Evolutionary conservation across 176 grass and related monocot genomes (phyloP), one percentile per base, ranked within the genome.

Genomic region (Pontederia paniculata): DNA sequence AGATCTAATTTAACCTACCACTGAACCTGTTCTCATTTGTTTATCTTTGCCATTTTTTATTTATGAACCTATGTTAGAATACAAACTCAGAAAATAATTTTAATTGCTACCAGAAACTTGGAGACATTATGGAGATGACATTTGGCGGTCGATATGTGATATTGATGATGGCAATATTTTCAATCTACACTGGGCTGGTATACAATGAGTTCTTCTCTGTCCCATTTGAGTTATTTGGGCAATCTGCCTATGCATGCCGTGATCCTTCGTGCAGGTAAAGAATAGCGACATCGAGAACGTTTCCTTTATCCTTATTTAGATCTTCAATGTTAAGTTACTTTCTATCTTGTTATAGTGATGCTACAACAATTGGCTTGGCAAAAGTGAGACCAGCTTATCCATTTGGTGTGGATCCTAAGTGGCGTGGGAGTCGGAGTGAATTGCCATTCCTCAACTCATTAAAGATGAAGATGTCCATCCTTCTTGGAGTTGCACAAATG

Each of bases 141-240:
- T 98, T 88, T 79, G 93, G 93, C 56, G 86, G 86, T 12, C 86
- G 86, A 44, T 98, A 98, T 82, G 81, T 98, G 50, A 88, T 98
- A 70, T 0, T 98, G 37, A 87, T 98, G 93, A 98, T 98, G 93
- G 9, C 79, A 55, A 1, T 91, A 50, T 98, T 98, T 74, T 98
- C 93, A 63, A 91, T 98, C 20, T 98, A 98, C 76, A 88, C 80
- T 23, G 86, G 93, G 72, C 74, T 98, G 62, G 77, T 98, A 67
- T 98, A 98, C 48, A 98, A 98, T n/a, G 86, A 98, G 60, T 98
- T 98, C 71, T 91, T 97, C 69, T 98, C 93, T 37, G 86, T 98
- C 69, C 86, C 86, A 52, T 88, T 98, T 91, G 82, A 78, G 37
- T 72, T 98, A 56, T 98, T 98, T 44, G 80, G 77, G 73, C 74